phyloP scores from a whole-genome alignment of 2,329 filamentous ascomycete species.

The Paracamarosporium sp. region DNA sequence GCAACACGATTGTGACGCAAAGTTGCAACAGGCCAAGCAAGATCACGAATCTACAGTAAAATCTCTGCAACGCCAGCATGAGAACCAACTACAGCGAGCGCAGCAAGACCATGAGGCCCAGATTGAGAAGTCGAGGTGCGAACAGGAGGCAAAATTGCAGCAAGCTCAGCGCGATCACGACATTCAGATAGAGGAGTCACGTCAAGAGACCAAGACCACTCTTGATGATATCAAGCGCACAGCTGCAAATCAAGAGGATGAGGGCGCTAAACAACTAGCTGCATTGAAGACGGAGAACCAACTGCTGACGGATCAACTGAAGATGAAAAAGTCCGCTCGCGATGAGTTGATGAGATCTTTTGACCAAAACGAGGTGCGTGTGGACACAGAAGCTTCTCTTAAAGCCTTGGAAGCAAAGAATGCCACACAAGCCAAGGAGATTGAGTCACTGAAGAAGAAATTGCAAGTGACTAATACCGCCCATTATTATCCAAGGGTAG shows the following conservation, averaged over 20 bases:
- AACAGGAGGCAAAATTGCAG: background rate
- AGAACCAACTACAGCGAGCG: background rate
- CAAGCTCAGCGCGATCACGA: background rate
- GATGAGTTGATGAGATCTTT: background rate
- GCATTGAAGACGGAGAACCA: background rate
- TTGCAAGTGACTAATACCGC: background rate
- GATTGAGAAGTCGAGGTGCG: background rate
- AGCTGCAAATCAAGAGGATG: background rate
- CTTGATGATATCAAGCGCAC: background rate
- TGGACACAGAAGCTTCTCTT: background rate
- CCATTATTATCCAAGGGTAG: background rate
- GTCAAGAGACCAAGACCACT: background rate
- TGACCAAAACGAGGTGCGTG: background rate
- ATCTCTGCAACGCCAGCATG: background rate
- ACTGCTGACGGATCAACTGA: background rate
- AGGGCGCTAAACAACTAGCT: conserved; percentile 1
- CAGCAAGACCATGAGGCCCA: background rate
- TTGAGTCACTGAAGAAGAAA: background rate
- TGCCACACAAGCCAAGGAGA: background rate
- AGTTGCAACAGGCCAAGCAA: background rate
- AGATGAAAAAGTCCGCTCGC: background rate
- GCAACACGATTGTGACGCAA: background rate
- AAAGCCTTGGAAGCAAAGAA: background rate
- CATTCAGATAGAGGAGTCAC: background rate
- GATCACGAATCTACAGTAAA: background rate